Evolutionary conservation across 129 eudicot genomes (phyloP).

Genomic region (Silybum marianum): DNA sequence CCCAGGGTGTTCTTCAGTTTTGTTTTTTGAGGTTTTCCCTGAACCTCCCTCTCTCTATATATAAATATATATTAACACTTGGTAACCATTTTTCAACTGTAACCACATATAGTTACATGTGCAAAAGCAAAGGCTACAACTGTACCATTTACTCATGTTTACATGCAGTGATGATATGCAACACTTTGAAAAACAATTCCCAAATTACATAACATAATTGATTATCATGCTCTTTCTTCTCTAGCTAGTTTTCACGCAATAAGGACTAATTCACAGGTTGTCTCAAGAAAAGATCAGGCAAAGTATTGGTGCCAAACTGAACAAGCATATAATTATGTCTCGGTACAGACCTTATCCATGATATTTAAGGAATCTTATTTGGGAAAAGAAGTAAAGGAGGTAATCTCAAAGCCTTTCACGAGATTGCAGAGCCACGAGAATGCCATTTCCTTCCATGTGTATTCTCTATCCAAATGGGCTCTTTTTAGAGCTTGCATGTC

Average conservation of each 20-base stretch:
- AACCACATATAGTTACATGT: background rate
- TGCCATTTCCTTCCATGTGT: conserved; percentile 39
- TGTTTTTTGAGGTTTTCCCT: too few species aligned
- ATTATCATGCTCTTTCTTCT: background rate
- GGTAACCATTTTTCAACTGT: background rate
- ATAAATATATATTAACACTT: background rate
- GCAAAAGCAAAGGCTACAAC: background rate
- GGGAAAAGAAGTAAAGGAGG: conserved; percentile 36
- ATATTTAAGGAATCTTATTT: conserved; percentile 48
- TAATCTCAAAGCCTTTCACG: conserved; percentile 33
- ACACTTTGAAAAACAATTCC: background rate
- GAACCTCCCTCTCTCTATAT: too few species aligned
- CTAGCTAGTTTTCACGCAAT: background rate
- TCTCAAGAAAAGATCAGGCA: conserved; percentile 56
- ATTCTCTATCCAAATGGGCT: conserved; percentile 52
- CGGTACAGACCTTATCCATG: conserved; percentile 38
- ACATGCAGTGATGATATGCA: background rate
- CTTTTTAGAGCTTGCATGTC: conserved; percentile 60
- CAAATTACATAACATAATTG: conserved; percentile 1
- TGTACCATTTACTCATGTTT: background rate
- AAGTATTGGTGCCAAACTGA: conserved; percentile 46
- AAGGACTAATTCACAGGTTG: conserved; percentile 34
- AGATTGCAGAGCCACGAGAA: conserved; percentile 34
- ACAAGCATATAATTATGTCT: conserved; percentile 31
- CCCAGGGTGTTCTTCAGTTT: too few species aligned